Evolutionary conservation across 805 yeast genomes (phyloP).

Genomic region (Candida wancherniae): DNA sequence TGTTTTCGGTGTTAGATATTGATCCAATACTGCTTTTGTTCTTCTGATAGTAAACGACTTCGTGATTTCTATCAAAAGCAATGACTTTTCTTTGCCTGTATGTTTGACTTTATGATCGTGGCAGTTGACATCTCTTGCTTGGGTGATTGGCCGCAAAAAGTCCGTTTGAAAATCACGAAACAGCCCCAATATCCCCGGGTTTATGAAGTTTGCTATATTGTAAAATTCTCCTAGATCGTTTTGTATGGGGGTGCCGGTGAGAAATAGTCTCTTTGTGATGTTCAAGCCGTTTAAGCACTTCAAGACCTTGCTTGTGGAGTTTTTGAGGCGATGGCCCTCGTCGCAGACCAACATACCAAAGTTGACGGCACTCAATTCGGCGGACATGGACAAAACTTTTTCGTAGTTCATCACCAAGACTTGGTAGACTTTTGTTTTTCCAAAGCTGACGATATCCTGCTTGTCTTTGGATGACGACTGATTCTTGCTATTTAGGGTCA

Average conservation of each 20-base stretch:
- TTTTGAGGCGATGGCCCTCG: slow-evolving; percentile 91
- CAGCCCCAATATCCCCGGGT: slow-evolving; percentile 76
- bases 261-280: slow-evolving; percentile 52
- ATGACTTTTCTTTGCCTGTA: slow-evolving; percentile 57
- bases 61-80: slow-evolving; percentile 61
- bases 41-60: slow-evolving; percentile 67
- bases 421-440: slow-evolving; percentile 68
- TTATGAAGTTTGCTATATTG: slow-evolving; percentile 74
- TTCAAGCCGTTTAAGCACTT: slow-evolving; percentile 55
- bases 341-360: slow-evolving; percentile 83
- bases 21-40: slow-evolving; percentile 51
- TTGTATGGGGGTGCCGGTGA: slow-evolving; percentile 92
- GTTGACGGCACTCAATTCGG: slow-evolving; percentile 43
- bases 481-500: slow-evolving; percentile 48
- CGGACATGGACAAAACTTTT: slow-evolving; percentile 53
- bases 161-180: slow-evolving; percentile 53
- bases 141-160: slow-evolving; percentile 65
- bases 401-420: slow-evolving; percentile 88
- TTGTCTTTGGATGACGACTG: slow-evolving; percentile 51
- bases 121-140: slow-evolving; percentile 62
- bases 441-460: slow-evolving; percentile 54
- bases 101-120: slow-evolving; percentile 43
- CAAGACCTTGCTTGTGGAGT: slow-evolving; percentile 64
- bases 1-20: slow-evolving; percentile 66
- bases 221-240: slow-evolving; percentile 83